These are phyloP conservation scores for Penicillium decumbens DNA, from an alignment of 2,329 filamentous ascomycete genomes.

Conservation along the genomic window DNA sequence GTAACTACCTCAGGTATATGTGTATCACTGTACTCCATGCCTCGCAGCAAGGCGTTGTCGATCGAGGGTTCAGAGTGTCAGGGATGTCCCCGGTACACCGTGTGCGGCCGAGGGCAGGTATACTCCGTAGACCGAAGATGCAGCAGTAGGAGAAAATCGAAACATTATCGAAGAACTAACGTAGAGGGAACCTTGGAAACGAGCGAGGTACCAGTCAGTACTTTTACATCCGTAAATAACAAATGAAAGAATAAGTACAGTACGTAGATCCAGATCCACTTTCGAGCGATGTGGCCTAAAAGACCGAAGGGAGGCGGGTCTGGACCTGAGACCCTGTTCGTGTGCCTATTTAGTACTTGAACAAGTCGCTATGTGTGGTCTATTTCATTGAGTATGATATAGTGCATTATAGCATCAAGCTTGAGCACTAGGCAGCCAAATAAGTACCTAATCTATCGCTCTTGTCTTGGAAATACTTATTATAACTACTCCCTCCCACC, in stretches of 20 bases:
- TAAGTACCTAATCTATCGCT: not conserved
- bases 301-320: not conserved
- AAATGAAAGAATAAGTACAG: not conserved
- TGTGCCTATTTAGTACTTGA: constrained; percentile 13
- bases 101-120: not conserved
- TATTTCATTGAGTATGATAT: not conserved
- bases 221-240: not conserved
- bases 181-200: not conserved
- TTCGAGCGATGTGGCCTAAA: constrained; percentile 15
- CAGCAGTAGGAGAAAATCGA: too few relatives aligned
- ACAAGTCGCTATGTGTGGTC: not conserved
- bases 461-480: not conserved
- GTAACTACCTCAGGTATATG: not conserved
- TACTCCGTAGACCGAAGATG: not conserved
- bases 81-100: not conserved
- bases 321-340: constrained; percentile 10
- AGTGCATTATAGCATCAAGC: too few relatives aligned
- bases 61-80: constrained; percentile 9
- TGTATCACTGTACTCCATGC: not conserved
- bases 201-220: not conserved
- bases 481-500: not conserved
- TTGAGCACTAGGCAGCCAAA: not conserved
- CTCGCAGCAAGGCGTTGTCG: constrained; percentile 3
- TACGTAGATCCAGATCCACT: constrained; percentile 9
- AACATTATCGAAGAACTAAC: too few relatives aligned